phyloP scores from a whole-genome alignment of 768 basidiomycete species.

The Termitomyces sp. region DNA sequence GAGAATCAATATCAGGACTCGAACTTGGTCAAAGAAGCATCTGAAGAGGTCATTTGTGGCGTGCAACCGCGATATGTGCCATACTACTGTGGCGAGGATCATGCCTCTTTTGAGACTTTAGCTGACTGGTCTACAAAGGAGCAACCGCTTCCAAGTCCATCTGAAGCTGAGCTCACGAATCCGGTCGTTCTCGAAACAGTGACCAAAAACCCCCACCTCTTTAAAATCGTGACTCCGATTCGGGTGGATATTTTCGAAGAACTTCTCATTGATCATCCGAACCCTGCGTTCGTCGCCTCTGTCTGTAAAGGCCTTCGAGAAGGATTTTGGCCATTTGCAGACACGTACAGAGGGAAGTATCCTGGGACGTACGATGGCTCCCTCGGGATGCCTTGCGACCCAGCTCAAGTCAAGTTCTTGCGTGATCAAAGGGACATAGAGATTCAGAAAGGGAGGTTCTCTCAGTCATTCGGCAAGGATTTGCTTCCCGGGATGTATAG shows the following conservation, averaged over 20 bases:
- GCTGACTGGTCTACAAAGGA: neutral
- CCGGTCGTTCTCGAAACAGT: neutral
- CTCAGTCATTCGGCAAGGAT: neutral
- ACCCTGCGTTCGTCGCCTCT: neutral
- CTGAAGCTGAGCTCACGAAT: neutral
- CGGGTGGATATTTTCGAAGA: neutral
- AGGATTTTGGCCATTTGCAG: slow-evolving; percentile 4
- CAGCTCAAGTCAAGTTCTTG: neutral
- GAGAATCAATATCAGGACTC: neutral
- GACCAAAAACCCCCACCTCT: neutral
- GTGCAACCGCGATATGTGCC: neutral
- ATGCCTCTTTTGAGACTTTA: neutral
- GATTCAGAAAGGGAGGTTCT: neutral
- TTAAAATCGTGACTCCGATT: slow-evolving; percentile 1
- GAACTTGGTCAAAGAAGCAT: neutral
- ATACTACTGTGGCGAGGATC: neutral
- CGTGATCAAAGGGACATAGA: slow-evolving; percentile 3
- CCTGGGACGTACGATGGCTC: neutral
- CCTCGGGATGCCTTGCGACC: neutral
- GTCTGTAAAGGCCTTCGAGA: slow-evolving; percentile 4
- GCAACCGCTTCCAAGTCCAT: neutral
- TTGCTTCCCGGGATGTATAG: slow-evolving; percentile 1
- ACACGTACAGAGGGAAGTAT: neutral
- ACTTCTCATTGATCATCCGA: neutral
- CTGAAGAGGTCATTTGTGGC: neutral